These are phyloP conservation scores for Puccinia brachypodii DNA, from an alignment of 1,284 basidiomycete genomes.

Conservation along the genomic window DNA sequence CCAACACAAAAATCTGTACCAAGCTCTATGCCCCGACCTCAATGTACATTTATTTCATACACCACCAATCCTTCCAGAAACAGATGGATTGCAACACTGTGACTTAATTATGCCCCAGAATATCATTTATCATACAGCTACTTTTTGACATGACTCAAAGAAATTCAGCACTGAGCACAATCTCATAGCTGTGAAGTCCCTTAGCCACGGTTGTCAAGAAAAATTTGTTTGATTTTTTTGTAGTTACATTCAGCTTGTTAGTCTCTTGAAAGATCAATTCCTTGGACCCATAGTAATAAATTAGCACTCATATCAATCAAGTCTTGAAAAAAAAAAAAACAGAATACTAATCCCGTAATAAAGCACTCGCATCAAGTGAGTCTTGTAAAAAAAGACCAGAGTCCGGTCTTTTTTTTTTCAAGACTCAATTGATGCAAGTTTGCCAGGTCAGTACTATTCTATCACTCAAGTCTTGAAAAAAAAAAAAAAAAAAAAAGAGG, in stretches of 20 bases:
- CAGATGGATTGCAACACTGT: background rate
- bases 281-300: background rate
- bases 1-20: background rate
- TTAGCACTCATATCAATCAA: background rate
- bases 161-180: conserved; percentile 21
- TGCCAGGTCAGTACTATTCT: too few species aligned
- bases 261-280: background rate
- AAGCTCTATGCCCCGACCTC: conserved; percentile 11
- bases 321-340: too few species aligned
- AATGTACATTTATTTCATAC: conserved; percentile 27
- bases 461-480: too few species aligned
- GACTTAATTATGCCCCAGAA: conserved; percentile 8
- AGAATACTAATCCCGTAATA: too few species aligned
- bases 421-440: too few species aligned
- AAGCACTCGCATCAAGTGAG: too few species aligned
- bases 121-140: conserved; percentile 11
- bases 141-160: background rate
- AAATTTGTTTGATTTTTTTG: conserved; percentile 3
- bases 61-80: background rate
- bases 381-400: too few species aligned
- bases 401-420: too few species aligned
- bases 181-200: conserved; percentile 35
- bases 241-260: background rate
- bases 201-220: background rate
- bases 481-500: too few species aligned